These are phyloP conservation scores for Lumnitzera littorea DNA, from an alignment of 345 rosid genomes.

Conservation along the genomic window DNA sequence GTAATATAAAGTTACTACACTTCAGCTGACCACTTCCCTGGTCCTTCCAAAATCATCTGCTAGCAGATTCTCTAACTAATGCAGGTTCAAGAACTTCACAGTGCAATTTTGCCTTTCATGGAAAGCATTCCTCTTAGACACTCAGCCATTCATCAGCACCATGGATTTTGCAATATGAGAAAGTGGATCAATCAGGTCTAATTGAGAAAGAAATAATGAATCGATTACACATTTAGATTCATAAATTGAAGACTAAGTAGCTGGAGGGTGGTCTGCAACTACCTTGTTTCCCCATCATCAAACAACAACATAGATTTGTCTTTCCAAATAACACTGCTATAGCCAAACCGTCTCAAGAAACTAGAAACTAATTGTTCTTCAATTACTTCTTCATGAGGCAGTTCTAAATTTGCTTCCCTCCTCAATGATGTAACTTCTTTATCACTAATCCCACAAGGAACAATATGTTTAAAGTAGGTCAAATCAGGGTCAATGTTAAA, in stretches of 20 bases:
- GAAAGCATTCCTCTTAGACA: too few species aligned
- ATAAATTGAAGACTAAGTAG: neutral
- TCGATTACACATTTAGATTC: neutral
- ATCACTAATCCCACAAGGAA: slow-evolving; percentile 86
- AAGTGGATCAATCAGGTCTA: too few species aligned
- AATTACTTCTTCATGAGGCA: slow-evolving; percentile 67
- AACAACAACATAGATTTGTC: slow-evolving; percentile 13
- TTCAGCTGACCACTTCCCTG: too few species aligned
- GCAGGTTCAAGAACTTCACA: too few species aligned
- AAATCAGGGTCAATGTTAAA: slow-evolving; percentile 75
- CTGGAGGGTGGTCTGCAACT: neutral
- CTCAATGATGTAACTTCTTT: slow-evolving; percentile 77
- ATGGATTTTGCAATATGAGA: too few species aligned
- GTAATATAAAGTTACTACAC: too few species aligned
- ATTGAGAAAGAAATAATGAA: too few species aligned
- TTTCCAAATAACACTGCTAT: slow-evolving; percentile 40
- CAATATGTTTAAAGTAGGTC: slow-evolving; percentile 77
- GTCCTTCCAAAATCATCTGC: too few species aligned
- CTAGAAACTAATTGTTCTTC: slow-evolving; percentile 77
- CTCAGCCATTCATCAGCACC: too few species aligned
- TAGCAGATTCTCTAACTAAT: too few species aligned
- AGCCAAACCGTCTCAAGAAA: slow-evolving; percentile 52
- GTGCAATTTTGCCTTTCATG: too few species aligned
- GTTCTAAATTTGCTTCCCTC: slow-evolving; percentile 47
- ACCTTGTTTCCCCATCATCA: slow-evolving; percentile 3